Conservation (phyloP, 257 asterid genomes). For the Lantana camara region DNA sequence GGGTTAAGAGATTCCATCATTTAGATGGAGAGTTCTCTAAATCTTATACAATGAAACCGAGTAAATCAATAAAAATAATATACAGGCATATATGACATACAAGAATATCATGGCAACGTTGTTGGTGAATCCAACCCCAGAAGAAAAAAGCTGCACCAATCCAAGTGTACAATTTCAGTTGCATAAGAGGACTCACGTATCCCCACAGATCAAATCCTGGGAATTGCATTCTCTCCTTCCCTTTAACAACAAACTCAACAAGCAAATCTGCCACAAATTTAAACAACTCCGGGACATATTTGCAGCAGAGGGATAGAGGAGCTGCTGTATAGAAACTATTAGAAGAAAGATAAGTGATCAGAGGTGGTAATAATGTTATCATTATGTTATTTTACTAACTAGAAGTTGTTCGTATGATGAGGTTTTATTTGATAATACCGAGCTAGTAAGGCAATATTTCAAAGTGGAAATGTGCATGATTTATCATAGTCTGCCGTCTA, state of each 20-base stretch:
- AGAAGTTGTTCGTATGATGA: not conserved
- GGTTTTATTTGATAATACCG: not conserved
- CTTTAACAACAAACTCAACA: slow-evolving; percentile 61
- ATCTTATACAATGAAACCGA: too few species aligned
- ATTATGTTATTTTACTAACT: not conserved
- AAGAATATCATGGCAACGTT: slow-evolving; percentile 74
- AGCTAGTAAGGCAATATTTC: slow-evolving; percentile 11
- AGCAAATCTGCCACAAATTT: slow-evolving; percentile 38
- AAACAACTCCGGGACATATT: slow-evolving; percentile 56
- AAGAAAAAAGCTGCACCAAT: slow-evolving; percentile 66
- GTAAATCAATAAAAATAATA: not conserved
- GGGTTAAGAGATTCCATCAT: too few species aligned
- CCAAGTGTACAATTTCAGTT: slow-evolving; percentile 76
- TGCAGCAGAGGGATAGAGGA: slow-evolving; percentile 85
- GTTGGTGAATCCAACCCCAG: slow-evolving; percentile 89
- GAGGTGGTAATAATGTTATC: not conserved
- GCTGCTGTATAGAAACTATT: slow-evolving; percentile 81
- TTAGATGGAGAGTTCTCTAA: too few species aligned
- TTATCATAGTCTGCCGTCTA: too few species aligned
- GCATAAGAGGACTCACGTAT: slow-evolving; percentile 58
- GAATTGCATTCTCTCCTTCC: slow-evolving; percentile 59
- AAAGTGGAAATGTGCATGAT: too few species aligned
- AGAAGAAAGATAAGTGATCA: slow-evolving; percentile 35
- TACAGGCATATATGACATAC: slow-evolving; percentile 40
- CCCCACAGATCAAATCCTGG: slow-evolving; percentile 49